Evolutionary conservation across 768 basidiomycete species (phyloP).

Genomic region (Crepidotus variabilis): DNA sequence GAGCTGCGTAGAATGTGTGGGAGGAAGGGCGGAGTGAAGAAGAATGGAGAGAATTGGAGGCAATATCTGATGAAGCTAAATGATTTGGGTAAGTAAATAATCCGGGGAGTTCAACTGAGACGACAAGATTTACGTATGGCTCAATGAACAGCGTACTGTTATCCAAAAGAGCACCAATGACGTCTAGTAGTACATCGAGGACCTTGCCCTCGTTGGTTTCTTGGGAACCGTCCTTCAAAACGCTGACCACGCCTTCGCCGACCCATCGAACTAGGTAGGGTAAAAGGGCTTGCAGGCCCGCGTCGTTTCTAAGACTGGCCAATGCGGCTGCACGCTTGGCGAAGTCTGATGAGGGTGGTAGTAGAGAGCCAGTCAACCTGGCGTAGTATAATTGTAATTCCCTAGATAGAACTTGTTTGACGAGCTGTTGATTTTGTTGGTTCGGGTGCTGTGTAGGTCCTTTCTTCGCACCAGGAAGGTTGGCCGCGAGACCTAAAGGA

Average conservation of each 20-base stretch:
- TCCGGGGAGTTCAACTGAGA: neutral
- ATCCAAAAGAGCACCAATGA: slow-evolving; percentile 78
- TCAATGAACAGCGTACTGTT: slow-evolving; percentile 91
- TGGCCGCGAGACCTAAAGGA: slow-evolving; percentile 19
- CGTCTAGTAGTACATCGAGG: slow-evolving; percentile 81
- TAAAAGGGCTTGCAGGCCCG: slow-evolving; percentile 85
- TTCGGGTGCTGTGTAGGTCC: slow-evolving; percentile 20
- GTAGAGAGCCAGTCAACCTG: slow-evolving; percentile 79
- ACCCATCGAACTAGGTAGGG: slow-evolving; percentile 96
- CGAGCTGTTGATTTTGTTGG: slow-evolving; percentile 66
- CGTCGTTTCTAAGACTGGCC: slow-evolving; percentile 84
- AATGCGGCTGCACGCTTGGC: slow-evolving; percentile 85
- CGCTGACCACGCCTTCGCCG: slow-evolving; percentile 77
- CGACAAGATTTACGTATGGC: slow-evolving; percentile 74
- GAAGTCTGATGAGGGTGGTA: slow-evolving; percentile 65
- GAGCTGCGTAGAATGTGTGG: slow-evolving; percentile 63
- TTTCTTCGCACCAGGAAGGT: slow-evolving; percentile 27
- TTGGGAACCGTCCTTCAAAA: slow-evolving; percentile 53
- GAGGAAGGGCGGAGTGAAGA: slow-evolving; percentile 81
- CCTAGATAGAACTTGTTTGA: slow-evolving; percentile 88
- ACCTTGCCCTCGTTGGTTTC: slow-evolving; percentile 64
- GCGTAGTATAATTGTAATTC: slow-evolving; percentile 95
- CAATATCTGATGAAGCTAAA: slow-evolving; percentile 90
- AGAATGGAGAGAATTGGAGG: slow-evolving; percentile 91
- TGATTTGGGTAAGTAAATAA: slow-evolving; percentile 1